A percentile compares a stretch with the other conserved stretches of the same genome.
Evolutionary conservation across 331 rosid species (phyloP).

Genomic region (Quercus phellos): DNA sequence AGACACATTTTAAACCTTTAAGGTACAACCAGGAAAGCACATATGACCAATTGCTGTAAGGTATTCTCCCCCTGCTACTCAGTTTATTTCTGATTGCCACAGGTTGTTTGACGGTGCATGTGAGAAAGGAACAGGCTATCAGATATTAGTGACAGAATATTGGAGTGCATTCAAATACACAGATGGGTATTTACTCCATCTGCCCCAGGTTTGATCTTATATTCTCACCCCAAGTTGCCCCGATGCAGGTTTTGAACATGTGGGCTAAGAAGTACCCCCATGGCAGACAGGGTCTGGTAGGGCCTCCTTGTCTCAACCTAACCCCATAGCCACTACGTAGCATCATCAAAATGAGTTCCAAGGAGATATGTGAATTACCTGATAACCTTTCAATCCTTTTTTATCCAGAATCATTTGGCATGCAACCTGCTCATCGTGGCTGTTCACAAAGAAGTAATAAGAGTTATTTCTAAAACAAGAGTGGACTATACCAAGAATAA

Average conservation of each 20-base stretch:
- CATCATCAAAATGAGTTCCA: conserved; percentile 12
- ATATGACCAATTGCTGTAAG: background rate
- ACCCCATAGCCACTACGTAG: background rate
- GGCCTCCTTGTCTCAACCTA: background rate
- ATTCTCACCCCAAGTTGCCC: background rate
- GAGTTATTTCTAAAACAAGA: background rate
- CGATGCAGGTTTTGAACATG: background rate
- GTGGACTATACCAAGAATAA: conserved; percentile 5
- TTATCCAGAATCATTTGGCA: conserved; percentile 85
- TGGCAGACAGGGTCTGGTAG: background rate
- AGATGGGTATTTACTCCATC: background rate
- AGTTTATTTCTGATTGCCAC: background rate
- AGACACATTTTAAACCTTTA: background rate
- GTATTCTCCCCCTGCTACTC: background rate
- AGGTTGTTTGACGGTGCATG: background rate
- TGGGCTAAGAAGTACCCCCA: background rate
- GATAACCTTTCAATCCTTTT: conserved; percentile 90
- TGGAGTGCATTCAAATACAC: background rate
- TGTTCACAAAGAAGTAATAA: conserved; percentile 38
- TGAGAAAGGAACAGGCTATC: background rate
- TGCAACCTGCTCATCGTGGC: conserved; percentile 86
- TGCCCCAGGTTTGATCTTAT: background rate
- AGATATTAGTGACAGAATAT: background rate
- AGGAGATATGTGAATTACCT: conserved; percentile 54
- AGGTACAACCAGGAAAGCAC: background rate